phyloP scores from a whole-genome alignment of 2,329 filamentous ascomycete species.

The Tolypocladium inflatum region DNA sequence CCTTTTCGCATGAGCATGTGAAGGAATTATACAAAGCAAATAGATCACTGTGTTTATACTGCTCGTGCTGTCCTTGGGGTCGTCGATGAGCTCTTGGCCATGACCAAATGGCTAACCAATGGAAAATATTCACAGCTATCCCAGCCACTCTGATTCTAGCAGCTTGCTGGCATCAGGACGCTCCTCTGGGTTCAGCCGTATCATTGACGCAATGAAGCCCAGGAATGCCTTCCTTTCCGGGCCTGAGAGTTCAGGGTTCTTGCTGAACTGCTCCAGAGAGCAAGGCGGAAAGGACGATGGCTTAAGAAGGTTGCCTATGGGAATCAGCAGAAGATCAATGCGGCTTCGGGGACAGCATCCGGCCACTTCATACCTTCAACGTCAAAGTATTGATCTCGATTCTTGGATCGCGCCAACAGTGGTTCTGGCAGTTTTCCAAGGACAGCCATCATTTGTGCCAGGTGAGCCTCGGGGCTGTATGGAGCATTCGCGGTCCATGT shows the following conservation, averaged over 20 bases:
- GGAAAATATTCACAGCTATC: not conserved
- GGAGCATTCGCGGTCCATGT: constrained; percentile 6
- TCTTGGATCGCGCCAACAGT: constrained; percentile 5
- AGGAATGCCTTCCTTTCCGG: constrained; percentile 5
- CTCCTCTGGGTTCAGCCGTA: constrained; percentile 3
- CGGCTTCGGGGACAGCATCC: not conserved
- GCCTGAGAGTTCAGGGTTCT: not conserved
- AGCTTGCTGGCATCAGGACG: constrained; percentile 5
- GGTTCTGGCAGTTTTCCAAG: constrained; percentile 9
- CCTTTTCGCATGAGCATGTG: too few relatives aligned
- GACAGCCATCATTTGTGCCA: constrained; percentile 13
- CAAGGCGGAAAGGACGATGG: constrained; percentile 5
- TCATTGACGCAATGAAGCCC: constrained; percentile 6
- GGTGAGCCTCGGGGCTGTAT: constrained; percentile 13
- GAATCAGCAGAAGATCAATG: not conserved
- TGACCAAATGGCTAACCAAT: not conserved
- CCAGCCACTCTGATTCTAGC: constrained; percentile 5
- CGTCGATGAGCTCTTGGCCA: not conserved
- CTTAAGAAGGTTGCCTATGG: constrained; percentile 6
- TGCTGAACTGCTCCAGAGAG: constrained; percentile 5
- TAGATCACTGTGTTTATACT: too few relatives aligned
- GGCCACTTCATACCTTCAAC: constrained; percentile 1
- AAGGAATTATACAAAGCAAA: too few relatives aligned
- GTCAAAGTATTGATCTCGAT: constrained; percentile 5
- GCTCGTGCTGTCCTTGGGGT: not conserved